Evolutionary conservation across 495 filamentous ascomycete genomes (phyloP), one percentile per base, ranked within the genome.

Genomic region (Trichoderma reesei): DNA sequence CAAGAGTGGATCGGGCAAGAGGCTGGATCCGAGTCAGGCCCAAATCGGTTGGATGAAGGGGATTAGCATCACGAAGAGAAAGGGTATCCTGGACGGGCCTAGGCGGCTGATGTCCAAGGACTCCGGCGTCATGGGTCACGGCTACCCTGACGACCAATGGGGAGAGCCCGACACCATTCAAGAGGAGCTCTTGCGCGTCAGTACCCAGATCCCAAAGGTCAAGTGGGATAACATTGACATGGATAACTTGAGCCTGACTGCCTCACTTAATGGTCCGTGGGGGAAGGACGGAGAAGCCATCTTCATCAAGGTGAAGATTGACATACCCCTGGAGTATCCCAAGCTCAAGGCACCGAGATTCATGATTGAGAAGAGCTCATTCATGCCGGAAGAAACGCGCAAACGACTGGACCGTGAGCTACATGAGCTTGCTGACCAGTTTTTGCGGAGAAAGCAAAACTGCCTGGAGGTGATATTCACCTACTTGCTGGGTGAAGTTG

Each of bases 21-120:
- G 87, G 59, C 78, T 81, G n/a, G 90, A 91, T 68, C 74, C 75
- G 26, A 75, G 72, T 56, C 72, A 76, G 11, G 73, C 79, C 18
- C 91, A 83, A 41, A 93, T 97, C 64, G 82, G 86, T 14, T 97
- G 92, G 92, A 96, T 97, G 90, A 90, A 86, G 65, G 91, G 91
- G 38, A 90, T 97, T 46, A 94, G 90, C 66, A 92, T 97, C 69
- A 83, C 78, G 34, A 87, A 87, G 67, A 76, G 80, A 62, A 81
- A 81, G 60, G 61, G 61, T 0, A 48, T 69, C 39, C 70, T 72
- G 11, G 71, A 73, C 14, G 61, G 68, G 13, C 67, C 78, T 16
- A 67, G 67, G 61, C 72, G 75, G 59, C 67, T 73, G 38, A 72
- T 69, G 14, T 76, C 74, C 3, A 75, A 74, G 66, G 76, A 80